Conservation (phyloP, 306 rosid genomes). For the Quercus bicolor region DNA sequence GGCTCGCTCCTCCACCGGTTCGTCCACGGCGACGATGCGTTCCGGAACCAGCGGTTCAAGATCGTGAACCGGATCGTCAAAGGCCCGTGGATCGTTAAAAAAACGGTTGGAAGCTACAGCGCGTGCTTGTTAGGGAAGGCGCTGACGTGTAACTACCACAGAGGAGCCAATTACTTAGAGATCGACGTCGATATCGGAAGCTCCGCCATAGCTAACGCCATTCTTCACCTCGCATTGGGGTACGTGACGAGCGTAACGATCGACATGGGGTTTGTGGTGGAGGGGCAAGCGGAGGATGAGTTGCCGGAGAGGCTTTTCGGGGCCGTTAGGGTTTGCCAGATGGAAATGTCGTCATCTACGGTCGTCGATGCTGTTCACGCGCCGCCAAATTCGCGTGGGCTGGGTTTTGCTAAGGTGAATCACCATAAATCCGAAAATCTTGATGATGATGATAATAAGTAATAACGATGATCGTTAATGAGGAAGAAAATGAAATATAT, state of each 20-base stretch:
- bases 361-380: slow-evolving; percentile 41
- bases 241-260: slow-evolving; percentile 75
- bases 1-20: slow-evolving; percentile 71
- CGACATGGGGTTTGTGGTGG: slow-evolving; percentile 91
- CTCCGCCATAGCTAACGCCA: slow-evolving; percentile 79
- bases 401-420: slow-evolving; percentile 51
- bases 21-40: slow-evolving; percentile 68
- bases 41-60: slow-evolving; percentile 82
- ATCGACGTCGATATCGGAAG: slow-evolving; percentile 91
- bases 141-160: slow-evolving; percentile 76
- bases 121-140: slow-evolving; percentile 89
- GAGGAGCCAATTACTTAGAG: slow-evolving; percentile 70
- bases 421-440: slow-evolving; percentile 40
- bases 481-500: background rate
- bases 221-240: slow-evolving; percentile 74
- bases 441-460: background rate
- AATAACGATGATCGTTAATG: background rate
- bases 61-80: slow-evolving; percentile 90
- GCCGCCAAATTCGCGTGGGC: slow-evolving; percentile 38
- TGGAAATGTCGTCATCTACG: slow-evolving; percentile 74
- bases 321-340: slow-evolving; percentile 81
- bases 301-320: slow-evolving; percentile 78
- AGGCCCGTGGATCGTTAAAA: slow-evolving; percentile 93
- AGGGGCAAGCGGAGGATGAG: slow-evolving; percentile 81
- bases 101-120: slow-evolving; percentile 75